Conservation (phyloP, 768 basidiomycete genomes). For the Russula foetens region DNA sequence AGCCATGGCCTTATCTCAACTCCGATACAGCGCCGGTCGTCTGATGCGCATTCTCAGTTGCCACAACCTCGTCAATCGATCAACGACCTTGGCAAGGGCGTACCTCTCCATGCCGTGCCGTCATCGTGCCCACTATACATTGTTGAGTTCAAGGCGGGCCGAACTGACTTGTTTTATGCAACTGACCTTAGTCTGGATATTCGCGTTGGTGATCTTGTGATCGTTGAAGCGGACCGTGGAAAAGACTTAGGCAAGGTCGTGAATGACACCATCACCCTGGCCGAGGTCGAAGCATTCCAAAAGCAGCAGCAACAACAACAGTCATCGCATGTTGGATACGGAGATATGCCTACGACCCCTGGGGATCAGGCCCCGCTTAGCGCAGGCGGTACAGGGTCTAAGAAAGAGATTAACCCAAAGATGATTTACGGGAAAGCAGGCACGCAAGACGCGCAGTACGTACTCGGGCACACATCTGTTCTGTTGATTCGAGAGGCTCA, state of each 20-base stretch:
- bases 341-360: slow-evolving; percentile 40
- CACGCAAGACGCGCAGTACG: slow-evolving; percentile 72
- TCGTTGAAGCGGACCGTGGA: slow-evolving; percentile 94
- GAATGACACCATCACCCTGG: slow-evolving; percentile 83
- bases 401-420: slow-evolving; percentile 96
- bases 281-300: slow-evolving; percentile 88
- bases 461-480: slow-evolving; percentile 20
- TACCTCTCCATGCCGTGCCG: slow-evolving; percentile 79
- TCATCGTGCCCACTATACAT: slow-evolving; percentile 87
- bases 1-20: slow-evolving; percentile 3
- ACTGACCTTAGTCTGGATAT: slow-evolving; percentile 60
- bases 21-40: slow-evolving; percentile 31
- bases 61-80: slow-evolving; percentile 23
- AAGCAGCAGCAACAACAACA: slow-evolving; percentile 51
- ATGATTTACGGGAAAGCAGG: slow-evolving; percentile 88
- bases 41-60: slow-evolving; percentile 29
- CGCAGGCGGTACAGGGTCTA: slow-evolving; percentile 33
- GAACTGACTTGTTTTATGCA: slow-evolving; percentile 91
- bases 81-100: slow-evolving; percentile 74
- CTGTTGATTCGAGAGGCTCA: slow-evolving; percentile 4
- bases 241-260: slow-evolving; percentile 89
- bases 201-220: slow-evolving; percentile 83
- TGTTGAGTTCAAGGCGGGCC: slow-evolving; percentile 95
- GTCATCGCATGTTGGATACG: slow-evolving; percentile 35
- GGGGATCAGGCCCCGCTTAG: slow-evolving; percentile 27